Conservation (phyloP, 2,329 filamentous ascomycete genomes). For the Paecilomyces fulvus region DNA sequence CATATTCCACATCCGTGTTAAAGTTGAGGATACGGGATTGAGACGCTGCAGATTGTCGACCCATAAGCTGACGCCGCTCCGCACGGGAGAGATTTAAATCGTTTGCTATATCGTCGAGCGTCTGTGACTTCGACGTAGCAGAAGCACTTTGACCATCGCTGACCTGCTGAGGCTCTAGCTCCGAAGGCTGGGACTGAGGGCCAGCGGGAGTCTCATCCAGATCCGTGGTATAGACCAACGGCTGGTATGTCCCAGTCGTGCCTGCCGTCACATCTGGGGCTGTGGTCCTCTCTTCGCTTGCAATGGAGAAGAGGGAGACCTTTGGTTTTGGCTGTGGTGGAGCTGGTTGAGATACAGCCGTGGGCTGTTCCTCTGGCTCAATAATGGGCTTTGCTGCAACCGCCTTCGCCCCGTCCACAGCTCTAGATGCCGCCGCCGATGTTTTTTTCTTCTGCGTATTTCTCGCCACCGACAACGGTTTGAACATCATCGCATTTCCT, state of each 20-base stretch:
- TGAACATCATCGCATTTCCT: conserved; percentile 80
- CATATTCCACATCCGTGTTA: conserved; percentile 82
- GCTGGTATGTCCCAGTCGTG: conserved; percentile 28
- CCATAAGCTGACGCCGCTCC: conserved; percentile 76
- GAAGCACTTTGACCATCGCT: neutral
- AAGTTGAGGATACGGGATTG: conserved; percentile 69
- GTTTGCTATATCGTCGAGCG: conserved; percentile 62
- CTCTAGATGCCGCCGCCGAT: conserved; percentile 13
- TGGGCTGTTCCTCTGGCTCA: conserved; percentile 5
- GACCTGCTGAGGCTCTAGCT: conserved; percentile 1
- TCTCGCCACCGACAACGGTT: conserved; percentile 74
- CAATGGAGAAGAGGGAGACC: conserved; percentile 37
- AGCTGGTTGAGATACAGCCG: conserved; percentile 7
- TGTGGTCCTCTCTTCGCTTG: conserved; percentile 16
- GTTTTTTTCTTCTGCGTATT: conserved; percentile 62
- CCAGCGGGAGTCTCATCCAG: conserved; percentile 12
- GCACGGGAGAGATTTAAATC: conserved; percentile 71
- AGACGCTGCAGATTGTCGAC: conserved; percentile 48
- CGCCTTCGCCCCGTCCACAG: conserved; percentile 6
- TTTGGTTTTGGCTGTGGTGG: conserved; percentile 30
- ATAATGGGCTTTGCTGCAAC: conserved; percentile 11
- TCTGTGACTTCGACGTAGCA: conserved; percentile 32
- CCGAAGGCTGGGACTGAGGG: conserved; percentile 5
- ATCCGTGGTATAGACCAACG: conserved; percentile 29
- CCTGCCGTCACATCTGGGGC: conserved; percentile 5